Percentiles rank a stretch among this genome's conserved stretches.
phyloP scores from a whole-genome alignment of 805 yeast species.

The Huiozyma naganishii region DNA sequence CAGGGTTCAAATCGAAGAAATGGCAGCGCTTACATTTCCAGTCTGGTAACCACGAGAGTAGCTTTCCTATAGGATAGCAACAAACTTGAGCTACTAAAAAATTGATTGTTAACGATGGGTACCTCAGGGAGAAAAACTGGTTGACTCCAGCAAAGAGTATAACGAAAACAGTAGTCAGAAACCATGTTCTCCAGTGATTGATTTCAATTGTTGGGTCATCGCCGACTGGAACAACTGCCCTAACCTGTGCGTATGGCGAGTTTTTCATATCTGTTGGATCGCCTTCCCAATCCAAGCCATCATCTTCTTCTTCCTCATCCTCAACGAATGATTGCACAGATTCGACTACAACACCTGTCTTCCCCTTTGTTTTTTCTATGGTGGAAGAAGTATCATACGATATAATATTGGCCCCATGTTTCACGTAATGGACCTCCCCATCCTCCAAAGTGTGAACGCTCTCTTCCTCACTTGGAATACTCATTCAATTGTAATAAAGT shows the following conservation, averaged over 20 bases:
- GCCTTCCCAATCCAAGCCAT: conserved; percentile 17
- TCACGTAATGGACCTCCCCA: too few species aligned
- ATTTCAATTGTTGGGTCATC: conserved; percentile 41
- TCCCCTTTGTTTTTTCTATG: not conserved
- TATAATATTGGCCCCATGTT: too few species aligned
- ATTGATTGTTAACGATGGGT: conserved; percentile 40
- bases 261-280: conserved; percentile 13
- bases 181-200: conserved; percentile 48
- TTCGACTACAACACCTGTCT: not conserved
- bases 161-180: conserved; percentile 38
- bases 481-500: not conserved
- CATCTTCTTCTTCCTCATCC: conserved; percentile 3
- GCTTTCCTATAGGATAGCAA: conserved; percentile 43
- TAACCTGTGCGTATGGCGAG: conserved; percentile 41
- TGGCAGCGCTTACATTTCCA: conserved; percentile 23
- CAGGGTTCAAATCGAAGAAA: conserved; percentile 39
- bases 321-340: not conserved
- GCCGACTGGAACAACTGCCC: conserved; percentile 43
- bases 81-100: conserved; percentile 43
- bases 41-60: conserved; percentile 35
- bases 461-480: not conserved
- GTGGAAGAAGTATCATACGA: not conserved
- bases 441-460: not conserved
- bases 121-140: conserved; percentile 43
- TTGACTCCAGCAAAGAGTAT: conserved; percentile 48